Conservation (phyloP, 352 stramenopile species). For the Phytopythium chamaehyphon region DNA sequence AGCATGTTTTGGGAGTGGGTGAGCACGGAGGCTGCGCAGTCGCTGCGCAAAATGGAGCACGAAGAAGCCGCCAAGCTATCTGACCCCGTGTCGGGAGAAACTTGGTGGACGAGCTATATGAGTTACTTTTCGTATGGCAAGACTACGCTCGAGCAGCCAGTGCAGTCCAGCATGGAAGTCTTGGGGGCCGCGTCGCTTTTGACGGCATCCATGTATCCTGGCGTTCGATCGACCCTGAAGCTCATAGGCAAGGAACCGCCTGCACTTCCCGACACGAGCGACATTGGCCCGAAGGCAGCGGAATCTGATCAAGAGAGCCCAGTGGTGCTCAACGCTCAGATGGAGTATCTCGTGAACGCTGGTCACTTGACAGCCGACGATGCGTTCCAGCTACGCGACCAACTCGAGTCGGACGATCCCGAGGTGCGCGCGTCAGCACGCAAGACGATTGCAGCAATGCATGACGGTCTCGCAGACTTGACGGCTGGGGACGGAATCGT, state of each 20-base stretch:
- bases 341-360: conserved; percentile 73
- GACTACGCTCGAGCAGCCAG: conserved; percentile 7
- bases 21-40: conserved; percentile 67
- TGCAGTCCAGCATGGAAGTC: conserved; percentile 5
- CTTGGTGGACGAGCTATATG: conserved; percentile 77
- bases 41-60: conserved; percentile 56
- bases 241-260: conserved; percentile 4
- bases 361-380: conserved; percentile 57
- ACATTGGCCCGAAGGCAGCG: background rate
- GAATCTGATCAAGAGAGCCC: conserved; percentile 14
- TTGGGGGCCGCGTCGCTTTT: conserved; percentile 1
- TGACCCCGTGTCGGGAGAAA: conserved; percentile 35
- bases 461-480: conserved; percentile 44
- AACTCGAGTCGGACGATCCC: conserved; percentile 50
- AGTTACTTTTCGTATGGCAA: conserved; percentile 35
- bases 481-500: conserved; percentile 11
- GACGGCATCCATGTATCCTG: conserved; percentile 9
- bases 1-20: conserved; percentile 85
- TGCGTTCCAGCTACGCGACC: conserved; percentile 65
- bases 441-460: conserved; percentile 60
- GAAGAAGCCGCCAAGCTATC: conserved; percentile 41
- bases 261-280: conserved; percentile 5
- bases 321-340: conserved; percentile 62
- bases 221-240: conserved; percentile 7
- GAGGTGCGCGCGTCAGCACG: conserved; percentile 38